Conservation (phyloP, 352 stramenopile genomes). For the Phytophthora idaei region DNA sequence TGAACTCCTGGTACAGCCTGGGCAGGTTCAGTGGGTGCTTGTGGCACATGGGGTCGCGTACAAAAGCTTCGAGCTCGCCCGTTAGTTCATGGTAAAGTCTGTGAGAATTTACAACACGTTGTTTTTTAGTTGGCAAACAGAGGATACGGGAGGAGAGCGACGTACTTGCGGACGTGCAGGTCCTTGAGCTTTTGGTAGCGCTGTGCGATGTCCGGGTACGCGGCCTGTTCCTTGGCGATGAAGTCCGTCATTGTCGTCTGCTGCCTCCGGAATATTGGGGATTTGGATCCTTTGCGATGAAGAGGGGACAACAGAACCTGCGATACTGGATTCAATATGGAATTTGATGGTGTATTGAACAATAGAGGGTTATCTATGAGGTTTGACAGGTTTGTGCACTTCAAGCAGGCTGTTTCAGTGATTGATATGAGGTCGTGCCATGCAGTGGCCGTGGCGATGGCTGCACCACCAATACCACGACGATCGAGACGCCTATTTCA, state of each 20-base stretch:
- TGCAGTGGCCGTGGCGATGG: too few relatives aligned
- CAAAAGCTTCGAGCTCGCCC: slow-evolving; percentile 90
- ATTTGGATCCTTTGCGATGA: slow-evolving; percentile 23
- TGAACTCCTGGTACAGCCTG: slow-evolving; percentile 94
- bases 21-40: slow-evolving; percentile 65
- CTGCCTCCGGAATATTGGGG: slow-evolving; percentile 8
- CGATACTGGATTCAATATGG: neutral
- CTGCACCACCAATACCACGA: too few relatives aligned
- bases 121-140: neutral
- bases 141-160: neutral
- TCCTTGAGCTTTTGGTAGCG: slow-evolving; percentile 92
- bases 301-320: slow-evolving; percentile 12
- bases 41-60: slow-evolving; percentile 77
- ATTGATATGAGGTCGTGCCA: too few relatives aligned
- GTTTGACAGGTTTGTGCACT: neutral
- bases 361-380: neutral
- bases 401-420: neutral
- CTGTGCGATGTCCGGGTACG: slow-evolving; percentile 92
- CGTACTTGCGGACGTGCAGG: slow-evolving; percentile 90
- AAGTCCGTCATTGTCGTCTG: slow-evolving; percentile 69
- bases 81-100: slow-evolving; percentile 99
- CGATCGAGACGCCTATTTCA: too few relatives aligned
- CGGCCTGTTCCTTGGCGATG: slow-evolving; percentile 84
- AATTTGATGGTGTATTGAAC: neutral
- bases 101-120: slow-evolving; percentile 4